These are phyloP conservation scores for Ceratocystis eucalypticola DNA, from an alignment of 2,329 filamentous ascomycete species.

Conservation along the genomic window DNA sequence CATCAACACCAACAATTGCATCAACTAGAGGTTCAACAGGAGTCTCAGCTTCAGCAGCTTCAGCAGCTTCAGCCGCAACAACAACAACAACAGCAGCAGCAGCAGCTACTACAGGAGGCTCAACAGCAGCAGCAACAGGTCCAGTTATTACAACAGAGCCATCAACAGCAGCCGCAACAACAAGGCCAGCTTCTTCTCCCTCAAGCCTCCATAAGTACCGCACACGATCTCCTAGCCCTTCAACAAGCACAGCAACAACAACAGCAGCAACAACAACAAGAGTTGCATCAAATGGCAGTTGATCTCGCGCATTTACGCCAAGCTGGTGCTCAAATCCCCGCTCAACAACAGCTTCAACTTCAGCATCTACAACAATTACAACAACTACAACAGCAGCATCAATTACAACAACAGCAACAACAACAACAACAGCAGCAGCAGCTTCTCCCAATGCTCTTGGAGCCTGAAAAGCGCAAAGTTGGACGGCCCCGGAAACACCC, in stretches of 20 bases:
- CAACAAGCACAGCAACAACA: slow-evolving; percentile 16
- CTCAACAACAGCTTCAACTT: slow-evolving; percentile 2
- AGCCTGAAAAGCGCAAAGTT: slow-evolving; percentile 47
- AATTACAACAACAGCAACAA: slow-evolving; percentile 11
- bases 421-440: slow-evolving; percentile 3
- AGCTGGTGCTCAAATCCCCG: slow-evolving; percentile 11
- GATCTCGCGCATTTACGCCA: slow-evolving; percentile 12
- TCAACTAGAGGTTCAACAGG: background rate
- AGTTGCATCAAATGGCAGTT: slow-evolving; percentile 13
- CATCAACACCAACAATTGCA: slow-evolving; percentile 10
- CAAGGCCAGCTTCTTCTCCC: slow-evolving; percentile 12
- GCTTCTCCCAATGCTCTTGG: slow-evolving; percentile 1
- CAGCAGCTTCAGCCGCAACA: slow-evolving; percentile 14
- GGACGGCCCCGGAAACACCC: slow-evolving; percentile 52
- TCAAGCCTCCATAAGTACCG: background rate
- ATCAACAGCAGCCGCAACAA: slow-evolving; percentile 5
- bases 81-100: slow-evolving; percentile 5
- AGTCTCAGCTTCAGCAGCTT: slow-evolving; percentile 5
- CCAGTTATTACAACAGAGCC: slow-evolving; percentile 2
- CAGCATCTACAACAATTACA: slow-evolving; percentile 5
- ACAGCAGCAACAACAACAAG: background rate
- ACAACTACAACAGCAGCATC: slow-evolving; percentile 9
- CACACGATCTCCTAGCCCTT: slow-evolving; percentile 10
- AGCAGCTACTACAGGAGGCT: background rate
- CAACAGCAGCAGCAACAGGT: background rate